A percentile compares a stretch with the other conserved stretches of the same genome.
These are phyloP conservation scores for Termitomyces sp. DNA, from an alignment of 768 basidiomycete species.

Conservation along the genomic window DNA sequence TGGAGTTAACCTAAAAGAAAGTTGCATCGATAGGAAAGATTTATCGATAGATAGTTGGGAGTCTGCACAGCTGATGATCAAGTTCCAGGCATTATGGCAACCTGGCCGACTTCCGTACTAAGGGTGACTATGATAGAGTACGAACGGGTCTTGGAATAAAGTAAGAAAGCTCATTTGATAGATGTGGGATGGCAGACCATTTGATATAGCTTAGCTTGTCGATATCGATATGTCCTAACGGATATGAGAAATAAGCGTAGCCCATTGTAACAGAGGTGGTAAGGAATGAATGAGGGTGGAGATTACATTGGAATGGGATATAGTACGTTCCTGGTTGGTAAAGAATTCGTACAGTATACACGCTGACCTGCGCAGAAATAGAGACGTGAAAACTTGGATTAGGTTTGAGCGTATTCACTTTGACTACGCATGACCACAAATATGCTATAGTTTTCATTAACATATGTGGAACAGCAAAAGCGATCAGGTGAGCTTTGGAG, in stretches of 20 bases:
- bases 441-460: background rate
- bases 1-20: background rate
- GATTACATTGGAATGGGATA: background rate
- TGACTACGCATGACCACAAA: background rate
- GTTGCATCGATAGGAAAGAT: background rate
- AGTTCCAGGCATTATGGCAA: background rate
- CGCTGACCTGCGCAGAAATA: background rate
- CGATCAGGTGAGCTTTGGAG: background rate
- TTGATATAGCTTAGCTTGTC: background rate
- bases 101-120: background rate
- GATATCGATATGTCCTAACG: background rate
- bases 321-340: too few species aligned
- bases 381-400: background rate
- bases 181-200: background rate
- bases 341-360: too few species aligned
- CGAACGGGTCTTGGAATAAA: background rate
- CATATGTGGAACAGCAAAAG: background rate
- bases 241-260: background rate
- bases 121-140: background rate
- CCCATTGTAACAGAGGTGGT: too few species aligned
- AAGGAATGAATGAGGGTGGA: background rate
- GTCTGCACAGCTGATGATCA: background rate
- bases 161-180: background rate
- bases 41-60: background rate
- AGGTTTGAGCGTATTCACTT: background rate